phyloP scores from a whole-genome alignment of 176 grass and related monocot species.

The Oryza australiensis region DNA sequence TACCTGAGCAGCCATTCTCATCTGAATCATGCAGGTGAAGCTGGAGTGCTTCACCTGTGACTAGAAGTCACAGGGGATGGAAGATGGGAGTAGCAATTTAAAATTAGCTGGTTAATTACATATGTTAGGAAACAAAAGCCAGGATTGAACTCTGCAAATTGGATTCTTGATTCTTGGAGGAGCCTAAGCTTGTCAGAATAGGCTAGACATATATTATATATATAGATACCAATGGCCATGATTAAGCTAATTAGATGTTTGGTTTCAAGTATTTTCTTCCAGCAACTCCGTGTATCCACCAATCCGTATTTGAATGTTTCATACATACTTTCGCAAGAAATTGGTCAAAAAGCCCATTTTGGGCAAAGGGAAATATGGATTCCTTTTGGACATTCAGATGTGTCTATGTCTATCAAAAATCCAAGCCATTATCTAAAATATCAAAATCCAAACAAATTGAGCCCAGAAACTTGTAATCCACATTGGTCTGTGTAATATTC shows the following conservation, averaged over 20 bases:
- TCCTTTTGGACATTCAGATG: background rate
- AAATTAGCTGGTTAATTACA: background rate
- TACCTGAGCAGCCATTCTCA: background rate
- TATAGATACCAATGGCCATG: background rate
- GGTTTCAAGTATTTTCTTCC: background rate
- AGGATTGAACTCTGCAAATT: background rate
- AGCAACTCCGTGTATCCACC: background rate
- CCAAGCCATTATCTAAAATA: too few species aligned
- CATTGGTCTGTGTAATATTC: background rate
- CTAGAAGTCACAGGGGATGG: background rate
- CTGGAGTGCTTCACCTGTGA: background rate
- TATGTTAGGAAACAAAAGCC: background rate
- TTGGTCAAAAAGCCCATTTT: background rate
- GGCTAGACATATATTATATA: background rate
- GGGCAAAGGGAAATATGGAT: background rate
- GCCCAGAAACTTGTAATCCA: background rate
- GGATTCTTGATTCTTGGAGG: background rate
- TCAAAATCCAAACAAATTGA: background rate
- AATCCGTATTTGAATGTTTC: background rate
- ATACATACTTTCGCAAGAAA: background rate
- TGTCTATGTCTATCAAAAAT: background rate
- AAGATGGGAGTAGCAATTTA: background rate
- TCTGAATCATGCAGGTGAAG: constrained; percentile 8
- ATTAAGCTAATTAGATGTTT: background rate
- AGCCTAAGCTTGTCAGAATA: constrained; percentile 8